phyloP scores from a whole-genome alignment of 2,329 filamentous ascomycete genomes.

The Pseudogymnoascus sp. region DNA sequence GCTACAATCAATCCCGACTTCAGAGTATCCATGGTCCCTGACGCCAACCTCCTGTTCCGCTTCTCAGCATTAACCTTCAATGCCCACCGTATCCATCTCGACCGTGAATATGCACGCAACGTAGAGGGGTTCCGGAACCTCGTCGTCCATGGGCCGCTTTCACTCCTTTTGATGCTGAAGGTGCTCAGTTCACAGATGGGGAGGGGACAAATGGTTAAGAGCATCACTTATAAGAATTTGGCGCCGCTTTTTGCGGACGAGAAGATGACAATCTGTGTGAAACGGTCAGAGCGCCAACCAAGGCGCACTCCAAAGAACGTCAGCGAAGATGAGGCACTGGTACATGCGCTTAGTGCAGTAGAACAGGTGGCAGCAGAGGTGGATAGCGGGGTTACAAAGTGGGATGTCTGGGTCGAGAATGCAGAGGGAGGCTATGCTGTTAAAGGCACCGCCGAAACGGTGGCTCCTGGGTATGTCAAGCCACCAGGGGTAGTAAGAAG shows the following conservation, averaged over 20 bases:
- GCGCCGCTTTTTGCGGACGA: slow-evolving; percentile 72
- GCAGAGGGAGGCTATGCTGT: slow-evolving; percentile 54
- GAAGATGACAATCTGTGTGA: slow-evolving; percentile 60
- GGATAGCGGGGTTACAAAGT: slow-evolving; percentile 29
- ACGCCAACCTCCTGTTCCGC: slow-evolving; percentile 68
- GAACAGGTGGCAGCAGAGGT: slow-evolving; percentile 29
- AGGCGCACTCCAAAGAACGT: background rate
- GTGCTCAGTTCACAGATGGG: slow-evolving; percentile 46
- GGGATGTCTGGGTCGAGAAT: slow-evolving; percentile 60
- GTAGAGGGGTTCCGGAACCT: slow-evolving; percentile 68
- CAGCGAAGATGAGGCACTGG: slow-evolving; percentile 19
- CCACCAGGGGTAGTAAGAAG: background rate
- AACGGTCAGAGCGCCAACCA: slow-evolving; percentile 25
- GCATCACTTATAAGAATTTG: slow-evolving; percentile 71
- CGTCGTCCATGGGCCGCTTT: slow-evolving; percentile 81
- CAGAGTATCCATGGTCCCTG: slow-evolving; percentile 54
- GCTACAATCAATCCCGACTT: slow-evolving; percentile 37
- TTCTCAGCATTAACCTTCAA: slow-evolving; percentile 91
- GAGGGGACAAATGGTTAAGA: slow-evolving; percentile 35
- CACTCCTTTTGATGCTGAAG: slow-evolving; percentile 66
- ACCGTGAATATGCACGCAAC: slow-evolving; percentile 58
- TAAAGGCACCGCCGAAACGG: slow-evolving; percentile 40
- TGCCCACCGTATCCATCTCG: slow-evolving; percentile 82
- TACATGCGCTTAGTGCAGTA: slow-evolving; percentile 32
- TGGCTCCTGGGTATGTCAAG: background rate